phyloP scores from a whole-genome alignment of 345 rosid species.

The Acer negundo region DNA sequence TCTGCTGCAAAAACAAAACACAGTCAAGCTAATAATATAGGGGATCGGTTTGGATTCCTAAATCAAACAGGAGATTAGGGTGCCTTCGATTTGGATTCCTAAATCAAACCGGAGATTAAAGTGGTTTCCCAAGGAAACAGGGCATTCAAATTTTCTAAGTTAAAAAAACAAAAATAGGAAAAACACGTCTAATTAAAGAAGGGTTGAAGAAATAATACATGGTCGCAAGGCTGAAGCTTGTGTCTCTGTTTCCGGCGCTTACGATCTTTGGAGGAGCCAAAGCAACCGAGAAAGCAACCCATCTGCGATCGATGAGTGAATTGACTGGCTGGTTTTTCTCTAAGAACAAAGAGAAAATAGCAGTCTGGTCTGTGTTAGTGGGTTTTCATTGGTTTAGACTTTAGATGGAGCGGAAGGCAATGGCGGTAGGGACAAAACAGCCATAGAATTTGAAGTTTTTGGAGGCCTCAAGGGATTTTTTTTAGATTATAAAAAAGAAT shows the following conservation, averaged over 20 bases:
- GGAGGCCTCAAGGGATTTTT: constrained; percentile 20
- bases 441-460: constrained; percentile 29
- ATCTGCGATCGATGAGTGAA: constrained; percentile 26
- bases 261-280: constrained; percentile 76
- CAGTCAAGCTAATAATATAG: neutral
- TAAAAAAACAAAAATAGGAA: neutral
- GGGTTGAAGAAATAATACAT: constrained; percentile 43
- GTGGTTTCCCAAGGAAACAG: too few species aligned
- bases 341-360: constrained; percentile 8
- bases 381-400: constrained; percentile 32
- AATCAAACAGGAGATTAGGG: neutral
- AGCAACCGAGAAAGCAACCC: constrained; percentile 89
- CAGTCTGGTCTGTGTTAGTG: constrained; percentile 16
- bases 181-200: neutral
- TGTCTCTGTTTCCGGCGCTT: constrained; percentile 44
- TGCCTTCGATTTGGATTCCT: neutral
- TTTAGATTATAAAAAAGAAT: constrained; percentile 31
- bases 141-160: neutral
- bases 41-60: neutral
- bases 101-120: neutral
- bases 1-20: constrained; percentile 26
- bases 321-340: neutral
- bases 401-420: constrained; percentile 21
- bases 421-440: constrained; percentile 45
- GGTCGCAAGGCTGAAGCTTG: constrained; percentile 48